These are phyloP conservation scores for Darksidea phi DNA, from an alignment of 495 filamentous ascomycete species.

Conservation along the genomic window DNA sequence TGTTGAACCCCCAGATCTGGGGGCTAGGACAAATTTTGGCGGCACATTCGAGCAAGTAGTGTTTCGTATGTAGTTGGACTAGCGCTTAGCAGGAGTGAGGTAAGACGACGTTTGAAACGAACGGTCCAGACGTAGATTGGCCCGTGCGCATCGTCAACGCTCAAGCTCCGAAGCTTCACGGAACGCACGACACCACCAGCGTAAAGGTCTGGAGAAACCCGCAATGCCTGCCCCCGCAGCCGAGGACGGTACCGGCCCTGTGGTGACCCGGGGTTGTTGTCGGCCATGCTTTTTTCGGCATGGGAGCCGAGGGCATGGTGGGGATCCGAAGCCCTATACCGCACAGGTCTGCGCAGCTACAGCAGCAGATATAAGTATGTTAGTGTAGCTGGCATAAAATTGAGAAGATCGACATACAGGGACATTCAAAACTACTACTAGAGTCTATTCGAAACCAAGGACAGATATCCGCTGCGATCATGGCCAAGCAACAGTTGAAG, in stretches of 20 bases:
- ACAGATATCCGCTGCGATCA: slow-evolving; percentile 6
- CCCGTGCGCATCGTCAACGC: neutral
- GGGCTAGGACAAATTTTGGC: too few species aligned
- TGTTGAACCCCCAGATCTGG: too few species aligned
- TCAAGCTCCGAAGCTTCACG: neutral
- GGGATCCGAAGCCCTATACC: slow-evolving; percentile 28
- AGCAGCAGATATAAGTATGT: slow-evolving; percentile 19
- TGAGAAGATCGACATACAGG: neutral
- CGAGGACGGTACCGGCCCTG: slow-evolving; percentile 15
- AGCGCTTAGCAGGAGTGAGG: too few species aligned
- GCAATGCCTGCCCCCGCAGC: neutral
- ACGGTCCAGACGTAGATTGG: neutral
- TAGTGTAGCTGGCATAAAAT: neutral
- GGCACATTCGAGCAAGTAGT: too few species aligned
- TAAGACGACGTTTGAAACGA: too few species aligned
- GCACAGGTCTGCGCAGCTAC: neutral
- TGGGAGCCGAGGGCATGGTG: slow-evolving; percentile 16
- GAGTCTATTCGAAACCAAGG: neutral
- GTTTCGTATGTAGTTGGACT: too few species aligned
- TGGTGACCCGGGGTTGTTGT: slow-evolving; percentile 6
- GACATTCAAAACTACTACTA: neutral
- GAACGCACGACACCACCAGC: neutral
- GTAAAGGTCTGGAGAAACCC: slow-evolving; percentile 10
- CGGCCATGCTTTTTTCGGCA: slow-evolving; percentile 16
- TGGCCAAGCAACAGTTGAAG: slow-evolving; percentile 20